Base-by-base conservation (phyloP, 2,329 filamentous ascomycete species). In the Colletotrichum scovillei region DNA sequence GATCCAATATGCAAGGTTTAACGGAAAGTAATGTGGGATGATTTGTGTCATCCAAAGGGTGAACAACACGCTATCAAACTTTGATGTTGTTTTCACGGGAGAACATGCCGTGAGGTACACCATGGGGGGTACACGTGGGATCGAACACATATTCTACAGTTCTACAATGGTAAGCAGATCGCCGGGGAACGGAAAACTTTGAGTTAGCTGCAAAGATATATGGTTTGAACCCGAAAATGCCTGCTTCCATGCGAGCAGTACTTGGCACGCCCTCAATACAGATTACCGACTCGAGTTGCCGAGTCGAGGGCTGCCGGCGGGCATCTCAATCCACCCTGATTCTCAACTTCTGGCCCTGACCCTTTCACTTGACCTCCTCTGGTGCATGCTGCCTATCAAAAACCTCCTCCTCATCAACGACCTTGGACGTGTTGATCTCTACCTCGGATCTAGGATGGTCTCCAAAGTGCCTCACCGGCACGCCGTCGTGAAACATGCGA, bases 401-500 rank as follows among this genome's bases (percentile, higher is more conserved):
- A 2, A 32, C 66, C 49, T 73, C 62, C 26, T 73, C 70, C 12
- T 64, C 70, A 38, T 68, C 63, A 32, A 22, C 9, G 24, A 30
- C 60, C 53, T 73, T 64, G 11, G 22, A n/a, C 12, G 42, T 19
- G 19, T n/a, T 6, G 2, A 65, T 24, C 28, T 38, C 26, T 9
- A 19, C 22, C 38, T 72, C 64, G 1, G 42, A 32, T 32, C 14
- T 55, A 8, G 78, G 76, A 26, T 66, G 28, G 2, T 70, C 38
- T 12, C 24, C 76, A 64, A 79, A 78, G 60, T 75, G 75, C 35
- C 75, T 55, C 28, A 78, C 67, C 2, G 53, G 62, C 42, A 73
- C 60, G 12, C 63, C 67, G 16, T 70, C 63, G 49, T 78, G 75
- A 53, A 79, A 78, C 46, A 77, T 55, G 67, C 76, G 69, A 58